Base-by-base conservation (phyloP, 495 filamentous ascomycete species). In the Neurospora sp. region DNA sequence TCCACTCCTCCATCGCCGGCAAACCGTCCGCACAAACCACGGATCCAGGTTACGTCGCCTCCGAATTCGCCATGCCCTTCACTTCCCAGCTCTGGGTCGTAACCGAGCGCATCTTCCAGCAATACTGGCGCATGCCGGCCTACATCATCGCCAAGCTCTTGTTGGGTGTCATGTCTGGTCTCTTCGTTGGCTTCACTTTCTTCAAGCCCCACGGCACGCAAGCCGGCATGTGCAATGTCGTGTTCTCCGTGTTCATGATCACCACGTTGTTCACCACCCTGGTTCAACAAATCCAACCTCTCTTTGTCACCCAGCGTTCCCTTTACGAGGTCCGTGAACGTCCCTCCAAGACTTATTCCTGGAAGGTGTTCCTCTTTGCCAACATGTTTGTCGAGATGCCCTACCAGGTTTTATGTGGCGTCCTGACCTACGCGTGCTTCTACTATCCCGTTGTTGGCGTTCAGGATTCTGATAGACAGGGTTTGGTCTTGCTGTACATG, bases 171-270 rank as follows among this genome's bases (percentile, higher is more conserved):
- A 72, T 80, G 40, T 78, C 82, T 4, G 80, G 79, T 77, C 35
- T 94, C 3, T 94, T 94, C 81, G 92, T 92, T 71, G 91, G 91
- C 37, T 93, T 95, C 79, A 91, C 90, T 0, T 94, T 96, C 79
- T 92, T 84, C 84, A 84, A 90, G 20, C 84, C 90, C 6, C 79
- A 86, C 1, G 79, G 86, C 69, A 86, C 84, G 14, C 83, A 84
- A 38, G 85, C 88, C 41, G 90, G 89, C 78, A 88, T 90, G 86
- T 87, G 90, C 74, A 87, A 86, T 9, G 82, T 87, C 31, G 81
- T 93, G 0, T 93, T 93, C 78, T 88, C 89, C 40, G 83, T 92
- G 70, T 94, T 94, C 79, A 89, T 93, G 88, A 87, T 88, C 12
- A 83, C 91, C 16, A 91, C 90, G 22, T 89, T 90, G 69, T 85